Percentiles rank a stretch among this genome's conserved stretches.
These are phyloP conservation scores for Collybia mongolica DNA, from an alignment of 768 basidiomycete species.

Conservation along the genomic window DNA sequence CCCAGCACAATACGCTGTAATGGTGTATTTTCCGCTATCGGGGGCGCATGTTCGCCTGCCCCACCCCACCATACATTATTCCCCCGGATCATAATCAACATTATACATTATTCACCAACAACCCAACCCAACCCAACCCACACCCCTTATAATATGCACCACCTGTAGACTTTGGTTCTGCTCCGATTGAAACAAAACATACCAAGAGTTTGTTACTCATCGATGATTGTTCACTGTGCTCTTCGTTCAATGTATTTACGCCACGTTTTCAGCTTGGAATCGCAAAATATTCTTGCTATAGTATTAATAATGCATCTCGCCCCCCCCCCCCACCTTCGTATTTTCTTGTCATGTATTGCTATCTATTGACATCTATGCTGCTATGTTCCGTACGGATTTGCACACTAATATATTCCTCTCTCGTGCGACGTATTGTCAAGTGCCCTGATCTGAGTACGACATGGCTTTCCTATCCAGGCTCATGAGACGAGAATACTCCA, in stretches of 20 bases:
- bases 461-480: slow-evolving; percentile 16
- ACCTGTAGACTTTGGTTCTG: too few relatives aligned
- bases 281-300: not conserved
- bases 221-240: not conserved
- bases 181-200: too few relatives aligned
- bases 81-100: not conserved
- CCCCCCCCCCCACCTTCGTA: not conserved
- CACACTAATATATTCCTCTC: not conserved
- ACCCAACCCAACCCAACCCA: not conserved
- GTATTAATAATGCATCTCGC: not conserved
- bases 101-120: slow-evolving; percentile 4
- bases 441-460: slow-evolving; percentile 5
- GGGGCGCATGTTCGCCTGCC: not conserved
- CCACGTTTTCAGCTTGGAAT: too few relatives aligned
- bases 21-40: too few relatives aligned
- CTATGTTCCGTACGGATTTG: slow-evolving; percentile 1
- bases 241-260: not conserved
- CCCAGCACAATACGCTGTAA: slow-evolving; percentile 15
- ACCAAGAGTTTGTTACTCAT: too few relatives aligned
- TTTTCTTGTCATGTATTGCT: not conserved
- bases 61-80: not conserved
- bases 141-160: slow-evolving; percentile 1
- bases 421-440: too few relatives aligned
- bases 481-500: slow-evolving; percentile 21
- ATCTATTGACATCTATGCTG: not conserved